phyloP scores from a whole-genome alignment of 2,329 filamentous ascomycete genomes.

The Pseudocercospora crystallina region DNA sequence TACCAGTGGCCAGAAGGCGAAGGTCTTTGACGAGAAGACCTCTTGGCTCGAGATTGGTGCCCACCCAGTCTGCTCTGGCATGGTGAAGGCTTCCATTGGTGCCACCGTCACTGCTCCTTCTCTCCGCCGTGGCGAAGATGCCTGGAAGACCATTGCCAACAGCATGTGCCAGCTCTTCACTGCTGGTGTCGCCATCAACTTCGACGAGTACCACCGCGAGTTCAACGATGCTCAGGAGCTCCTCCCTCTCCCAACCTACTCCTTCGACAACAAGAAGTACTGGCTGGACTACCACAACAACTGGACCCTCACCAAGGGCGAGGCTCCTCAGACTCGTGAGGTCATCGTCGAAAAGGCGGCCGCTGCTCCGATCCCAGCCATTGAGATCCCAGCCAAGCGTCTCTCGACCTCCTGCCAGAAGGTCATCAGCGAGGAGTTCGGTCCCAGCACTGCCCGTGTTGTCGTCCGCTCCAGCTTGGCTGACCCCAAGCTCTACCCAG shows the following conservation, averaged over 20 bases:
- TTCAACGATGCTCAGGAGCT: conserved; percentile 60
- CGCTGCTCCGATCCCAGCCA: conserved; percentile 37
- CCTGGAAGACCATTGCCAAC: conserved; percentile 63
- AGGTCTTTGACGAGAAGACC: conserved; percentile 63
- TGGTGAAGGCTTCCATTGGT: conserved; percentile 66
- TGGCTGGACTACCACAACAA: conserved; percentile 72
- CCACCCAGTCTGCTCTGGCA: conserved; percentile 66
- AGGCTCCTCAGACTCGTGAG: conserved; percentile 47
- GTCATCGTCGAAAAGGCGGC: conserved; percentile 38
- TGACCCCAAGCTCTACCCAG: conserved; percentile 61
- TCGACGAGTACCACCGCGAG: conserved; percentile 67
- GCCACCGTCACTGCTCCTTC: conserved; percentile 59
- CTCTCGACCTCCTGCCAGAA: conserved; percentile 66
- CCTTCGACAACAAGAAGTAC: conserved; percentile 70
- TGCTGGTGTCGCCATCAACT: conserved; percentile 64
- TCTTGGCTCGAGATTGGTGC: conserved; percentile 74
- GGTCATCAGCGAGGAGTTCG: conserved; percentile 62
- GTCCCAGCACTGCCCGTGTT: conserved; percentile 58
- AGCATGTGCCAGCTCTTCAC: conserved; percentile 61
- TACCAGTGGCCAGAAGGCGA: conserved; percentile 57
- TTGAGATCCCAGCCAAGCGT: conserved; percentile 51
- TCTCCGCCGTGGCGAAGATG: conserved; percentile 61
- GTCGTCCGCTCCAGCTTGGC: conserved; percentile 67
- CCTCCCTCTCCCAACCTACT: conserved; percentile 66
- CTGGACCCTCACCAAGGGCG: conserved; percentile 69